These are phyloP conservation scores for Coprinellus micaceus DNA, from an alignment of 768 basidiomycete genomes.

Conservation along the genomic window DNA sequence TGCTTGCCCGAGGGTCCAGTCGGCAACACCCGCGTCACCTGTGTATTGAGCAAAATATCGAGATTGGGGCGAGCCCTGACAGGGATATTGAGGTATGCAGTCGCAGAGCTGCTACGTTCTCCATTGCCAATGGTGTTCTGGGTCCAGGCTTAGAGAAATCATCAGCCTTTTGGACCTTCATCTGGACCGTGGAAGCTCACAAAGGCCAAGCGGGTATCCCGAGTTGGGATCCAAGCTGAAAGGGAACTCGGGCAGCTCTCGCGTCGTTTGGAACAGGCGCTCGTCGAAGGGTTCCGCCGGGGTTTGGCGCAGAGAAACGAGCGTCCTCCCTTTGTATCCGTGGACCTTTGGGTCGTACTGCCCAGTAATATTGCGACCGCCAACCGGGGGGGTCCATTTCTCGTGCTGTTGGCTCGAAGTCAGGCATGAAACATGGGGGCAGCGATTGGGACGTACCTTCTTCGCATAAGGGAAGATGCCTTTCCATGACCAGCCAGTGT, in stretches of 20 bases:
- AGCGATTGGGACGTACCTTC: slow-evolving; percentile 20
- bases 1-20: neutral
- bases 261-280: slow-evolving; percentile 28
- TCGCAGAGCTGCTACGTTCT: slow-evolving; percentile 28
- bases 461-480: slow-evolving; percentile 21
- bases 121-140: slow-evolving; percentile 24
- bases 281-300: slow-evolving; percentile 24
- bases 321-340: slow-evolving; percentile 29
- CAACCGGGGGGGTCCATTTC: slow-evolving; percentile 30
- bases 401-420: slow-evolving; percentile 38
- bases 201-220: slow-evolving; percentile 28
- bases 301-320: slow-evolving; percentile 30
- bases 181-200: slow-evolving; percentile 13
- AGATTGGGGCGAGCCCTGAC: slow-evolving; percentile 26
- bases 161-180: neutral
- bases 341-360: slow-evolving; percentile 36
- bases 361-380: slow-evolving; percentile 34
- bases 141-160: slow-evolving; percentile 13
- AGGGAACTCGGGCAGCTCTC: slow-evolving; percentile 24
- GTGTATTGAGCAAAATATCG: slow-evolving; percentile 27
- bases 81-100: slow-evolving; percentile 23
- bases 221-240: slow-evolving; percentile 27
- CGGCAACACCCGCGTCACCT: slow-evolving; percentile 24
- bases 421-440: too few species aligned
- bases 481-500: slow-evolving; percentile 40